Base-by-base conservation (phyloP, 2,329 filamentous ascomycete species). In the Penicillium decumbens region DNA sequence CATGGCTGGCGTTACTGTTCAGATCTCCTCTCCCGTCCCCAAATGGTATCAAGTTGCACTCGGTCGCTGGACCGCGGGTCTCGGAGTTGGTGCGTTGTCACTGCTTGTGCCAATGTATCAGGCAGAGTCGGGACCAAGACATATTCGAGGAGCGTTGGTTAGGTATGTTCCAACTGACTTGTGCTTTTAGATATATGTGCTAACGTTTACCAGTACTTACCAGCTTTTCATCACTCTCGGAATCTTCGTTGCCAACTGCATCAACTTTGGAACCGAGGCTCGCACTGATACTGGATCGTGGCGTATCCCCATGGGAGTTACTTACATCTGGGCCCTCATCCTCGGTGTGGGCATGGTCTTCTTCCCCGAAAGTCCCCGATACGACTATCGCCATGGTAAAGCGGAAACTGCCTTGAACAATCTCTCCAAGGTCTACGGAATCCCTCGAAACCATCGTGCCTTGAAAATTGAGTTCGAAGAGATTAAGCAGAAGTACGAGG, bases 331-430 rank as follows among this genome's bases (percentile, higher is more conserved):
- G 73, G 76, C 79, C 1, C 60, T 73, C 4, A 72, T 82, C 38
- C 78, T 83, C 55, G 75, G 75, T 1, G 45, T 70, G 15, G 79
- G 79, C 6, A 81, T 83, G 49, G 53, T 75, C 6, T 73, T 80
- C 57, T 75, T 83, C 54, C 75, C 75, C 0, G 80, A 83, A 56
- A 78, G 75, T 9, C 80, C 80, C 4, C 76, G 80, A 2, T 82
- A 76, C 69, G 78, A 79, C 37, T 83, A 80, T 62, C 75, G 80
- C n/a, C 64, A 76, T 32, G 78, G 77, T 30, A 75, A 75, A n/a
- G 68, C 72, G 18, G 77, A 81, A 1, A 65, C 67, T 37, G 79
- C 80, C 2, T 70, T 75, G 30, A 62, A 60, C 7, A 81, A 79
- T 1, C 74, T 83, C 32, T 69, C 79, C 0, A 74, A 75, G 35